Base-by-base conservation (phyloP, 78 protist species). In the Isochrysis galbana region DNA sequence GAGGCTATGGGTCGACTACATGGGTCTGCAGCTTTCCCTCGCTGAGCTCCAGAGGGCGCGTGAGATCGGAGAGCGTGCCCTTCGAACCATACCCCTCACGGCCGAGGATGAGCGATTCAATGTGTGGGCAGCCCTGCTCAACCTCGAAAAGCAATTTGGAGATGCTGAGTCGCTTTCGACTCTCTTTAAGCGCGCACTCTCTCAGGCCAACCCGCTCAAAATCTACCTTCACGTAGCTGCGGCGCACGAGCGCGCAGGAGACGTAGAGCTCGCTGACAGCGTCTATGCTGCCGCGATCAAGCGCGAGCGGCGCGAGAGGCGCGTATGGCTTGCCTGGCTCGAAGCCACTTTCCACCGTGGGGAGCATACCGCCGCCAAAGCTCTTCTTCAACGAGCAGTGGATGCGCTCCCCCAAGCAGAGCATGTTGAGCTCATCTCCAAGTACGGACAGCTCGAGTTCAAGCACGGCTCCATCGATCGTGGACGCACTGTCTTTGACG, bases 51-150 rank as follows among this genome's bases (percentile, higher is more conserved):
- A 96, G 34, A 38, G 94, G 46, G 99, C 99, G 21, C 91, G 99
- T 23, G 94, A 72, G 34, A 94, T 98, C 19, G 98, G 95, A 42
- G 97, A 97, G 90, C 89, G 96, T 29, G 98, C 99, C 0, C 92
- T 98, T 29, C 94, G 94, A 90, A 87, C 93, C 14, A 96, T 97
- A 90, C 54, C n/a, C 86, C 69, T 92, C 36, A 41, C 91, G 5
- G 95, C 97, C 77, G 96, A 90, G 54, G 11, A 42, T 0, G 90
- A 39, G 70, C 55, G 83, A 32, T 44, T 17, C 91, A 98, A 98
- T 94, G 93, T 98, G 44, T 98, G 98, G 98, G 94, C 94, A 36
- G 98, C 99, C 34, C 42, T 87, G 44, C 90, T 97, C 94, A 98
- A 98, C 87, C 93, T 98, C 26, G 99, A 98, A 92, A 91, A 94